A percentile compares a stretch with the other conserved stretches of the same genome.
phyloP scores from a whole-genome alignment of 73 alveolate genomes.

The Tetrahymena malaccensis region DNA sequence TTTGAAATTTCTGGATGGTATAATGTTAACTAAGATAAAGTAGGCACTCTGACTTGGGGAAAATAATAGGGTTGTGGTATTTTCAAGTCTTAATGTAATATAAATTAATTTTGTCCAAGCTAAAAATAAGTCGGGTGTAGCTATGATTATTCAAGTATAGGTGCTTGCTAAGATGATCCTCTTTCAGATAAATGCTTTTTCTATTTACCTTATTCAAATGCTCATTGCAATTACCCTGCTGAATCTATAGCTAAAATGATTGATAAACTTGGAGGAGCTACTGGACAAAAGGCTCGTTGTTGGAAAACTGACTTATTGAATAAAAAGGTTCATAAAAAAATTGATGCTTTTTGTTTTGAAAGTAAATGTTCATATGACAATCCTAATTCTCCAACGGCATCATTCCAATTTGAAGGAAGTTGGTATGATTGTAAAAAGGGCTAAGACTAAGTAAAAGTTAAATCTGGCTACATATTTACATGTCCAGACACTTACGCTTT shows the following conservation, averaged over 20 bases:
- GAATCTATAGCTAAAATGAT: not conserved
- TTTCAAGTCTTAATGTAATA: not conserved
- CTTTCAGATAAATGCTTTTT: slow-evolving; percentile 6
- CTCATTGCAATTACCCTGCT: slow-evolving; percentile 15
- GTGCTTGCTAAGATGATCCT: slow-evolving; percentile 4
- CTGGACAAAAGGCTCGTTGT: slow-evolving; percentile 6
- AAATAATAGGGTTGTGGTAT: slow-evolving; percentile 16
- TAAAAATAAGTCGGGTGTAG: not conserved
- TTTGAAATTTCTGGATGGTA: slow-evolving; percentile 39
- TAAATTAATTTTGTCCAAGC: not conserved
- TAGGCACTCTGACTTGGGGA: slow-evolving; percentile 37
- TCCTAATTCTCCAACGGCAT: not conserved
- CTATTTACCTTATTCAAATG: slow-evolving; percentile 7
- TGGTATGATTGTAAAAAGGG: not conserved
- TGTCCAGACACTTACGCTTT: not conserved
- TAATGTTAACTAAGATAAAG: not conserved
- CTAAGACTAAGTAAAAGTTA: not conserved
- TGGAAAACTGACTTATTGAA: slow-evolving; percentile 1
- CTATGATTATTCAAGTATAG: slow-evolving; percentile 19
- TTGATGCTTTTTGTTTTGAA: not conserved
- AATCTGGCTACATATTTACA: not conserved
- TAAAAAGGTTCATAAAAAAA: not conserved
- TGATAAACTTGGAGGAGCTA: slow-evolving; percentile 6
- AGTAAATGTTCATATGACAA: not conserved
- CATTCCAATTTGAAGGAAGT: not conserved